Percentiles rank a stretch among this genome's conserved stretches.
Evolutionary conservation across 768 basidiomycete genomes (phyloP).

Genomic region (Hirschioporus abietinus): DNA sequence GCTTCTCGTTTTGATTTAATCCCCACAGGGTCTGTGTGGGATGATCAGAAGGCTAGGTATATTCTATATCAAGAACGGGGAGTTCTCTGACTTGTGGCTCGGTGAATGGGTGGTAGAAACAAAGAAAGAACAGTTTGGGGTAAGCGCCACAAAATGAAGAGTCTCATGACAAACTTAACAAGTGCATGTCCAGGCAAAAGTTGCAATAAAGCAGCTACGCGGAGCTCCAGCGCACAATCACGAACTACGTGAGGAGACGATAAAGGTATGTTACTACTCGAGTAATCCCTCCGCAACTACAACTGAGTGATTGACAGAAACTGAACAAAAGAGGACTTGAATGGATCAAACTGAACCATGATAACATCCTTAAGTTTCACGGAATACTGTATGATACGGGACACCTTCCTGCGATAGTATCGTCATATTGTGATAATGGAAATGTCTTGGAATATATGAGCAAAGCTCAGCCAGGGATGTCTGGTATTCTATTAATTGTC

Average conservation of each 20-base stretch:
- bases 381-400: constrained; percentile 15
- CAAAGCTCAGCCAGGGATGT: background rate
- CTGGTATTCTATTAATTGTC: constrained; percentile 4
- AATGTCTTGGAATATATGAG: constrained; percentile 20
- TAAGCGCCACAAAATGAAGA: background rate
- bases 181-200: constrained; percentile 3
- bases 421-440: constrained; percentile 20
- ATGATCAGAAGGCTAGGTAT: background rate
- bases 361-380: constrained; percentile 20
- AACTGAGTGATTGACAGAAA: constrained; percentile 3
- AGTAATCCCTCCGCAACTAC: background rate
- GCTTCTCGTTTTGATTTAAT: too few relatives aligned
- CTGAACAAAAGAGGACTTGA: background rate
- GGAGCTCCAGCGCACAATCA: constrained; percentile 16
- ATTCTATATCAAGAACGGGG: constrained; percentile 1
- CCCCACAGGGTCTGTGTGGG: background rate
- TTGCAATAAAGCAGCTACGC: constrained; percentile 19
- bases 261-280: constrained; percentile 4
- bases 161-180: background rate
- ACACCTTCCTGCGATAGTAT: constrained; percentile 22
- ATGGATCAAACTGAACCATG: constrained; percentile 18
- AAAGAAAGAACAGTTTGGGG: background rate
- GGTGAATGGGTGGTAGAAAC: background rate
- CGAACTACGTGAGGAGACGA: constrained; percentile 9
- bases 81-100: background rate